Evolutionary conservation across 2,329 filamentous ascomycete genomes (phyloP).

Genomic region (Cordyceps militaris): DNA sequence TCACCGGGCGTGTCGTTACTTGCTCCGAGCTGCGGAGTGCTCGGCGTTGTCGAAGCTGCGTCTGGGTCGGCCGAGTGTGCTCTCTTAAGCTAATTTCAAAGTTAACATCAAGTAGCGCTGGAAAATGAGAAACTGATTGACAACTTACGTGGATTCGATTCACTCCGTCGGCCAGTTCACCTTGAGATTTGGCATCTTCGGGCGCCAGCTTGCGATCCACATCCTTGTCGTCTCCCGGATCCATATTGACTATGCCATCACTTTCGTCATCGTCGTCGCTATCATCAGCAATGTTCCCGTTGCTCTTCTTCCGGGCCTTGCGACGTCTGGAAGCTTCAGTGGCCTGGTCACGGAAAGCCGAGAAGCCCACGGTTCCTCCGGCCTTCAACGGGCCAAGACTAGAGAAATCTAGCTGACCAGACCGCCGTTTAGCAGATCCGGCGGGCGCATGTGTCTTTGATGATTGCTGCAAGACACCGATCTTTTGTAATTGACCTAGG

Average conservation of each 20-base stretch:
- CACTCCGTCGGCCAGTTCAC: constrained; percentile 73
- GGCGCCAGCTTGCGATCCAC: constrained; percentile 53
- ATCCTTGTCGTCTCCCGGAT: constrained; percentile 57
- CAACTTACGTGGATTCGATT: constrained; percentile 68
- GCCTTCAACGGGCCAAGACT: constrained; percentile 77
- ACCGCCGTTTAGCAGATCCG: constrained; percentile 65
- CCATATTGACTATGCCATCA: constrained; percentile 56
- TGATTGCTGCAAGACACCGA: constrained; percentile 76
- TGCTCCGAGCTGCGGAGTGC: constrained; percentile 27
- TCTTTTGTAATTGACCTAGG: constrained; percentile 87
- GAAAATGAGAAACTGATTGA: background rate
- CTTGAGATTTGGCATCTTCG: constrained; percentile 65
- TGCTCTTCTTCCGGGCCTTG: constrained; percentile 56
- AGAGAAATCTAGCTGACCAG: constrained; percentile 76
- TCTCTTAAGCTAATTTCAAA: constrained; percentile 59
- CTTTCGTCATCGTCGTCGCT: constrained; percentile 63
- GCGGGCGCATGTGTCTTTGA: constrained; percentile 59
- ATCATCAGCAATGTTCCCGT: constrained; percentile 61
- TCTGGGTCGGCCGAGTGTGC: constrained; percentile 69
- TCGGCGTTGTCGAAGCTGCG: constrained; percentile 30
- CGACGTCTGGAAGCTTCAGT: constrained; percentile 43
- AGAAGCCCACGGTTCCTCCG: constrained; percentile 83
- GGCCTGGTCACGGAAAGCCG: constrained; percentile 71
- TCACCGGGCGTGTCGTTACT: constrained; percentile 35
- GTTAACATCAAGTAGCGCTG: constrained; percentile 18